These are phyloP conservation scores for Tulasnella sp. DNA, from an alignment of 768 basidiomycete species.

Conservation along the genomic window DNA sequence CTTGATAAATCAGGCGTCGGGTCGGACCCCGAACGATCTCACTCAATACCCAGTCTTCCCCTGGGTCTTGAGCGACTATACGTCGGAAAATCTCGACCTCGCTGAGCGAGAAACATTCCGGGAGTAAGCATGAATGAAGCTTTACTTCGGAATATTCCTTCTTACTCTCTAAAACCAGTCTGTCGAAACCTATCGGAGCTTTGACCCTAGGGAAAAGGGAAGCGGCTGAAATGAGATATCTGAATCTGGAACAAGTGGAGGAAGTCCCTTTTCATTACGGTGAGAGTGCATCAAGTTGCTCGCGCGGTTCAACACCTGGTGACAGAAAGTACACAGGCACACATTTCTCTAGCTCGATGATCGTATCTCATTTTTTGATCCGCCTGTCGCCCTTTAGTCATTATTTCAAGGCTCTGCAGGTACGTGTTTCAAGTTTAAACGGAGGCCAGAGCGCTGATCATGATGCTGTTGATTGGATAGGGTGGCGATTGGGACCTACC, in stretches of 20 bases:
- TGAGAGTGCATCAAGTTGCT: neutral
- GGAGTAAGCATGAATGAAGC: constrained; percentile 53
- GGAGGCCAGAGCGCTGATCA: neutral
- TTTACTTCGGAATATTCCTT: neutral
- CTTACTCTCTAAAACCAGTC: constrained; percentile 43
- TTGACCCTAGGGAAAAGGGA: constrained; percentile 68
- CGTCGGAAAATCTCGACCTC: constrained; percentile 64
- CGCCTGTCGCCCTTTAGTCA: constrained; percentile 85
- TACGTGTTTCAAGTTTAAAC: constrained; percentile 33
- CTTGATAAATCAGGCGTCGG: constrained; percentile 86
- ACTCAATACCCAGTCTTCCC: constrained; percentile 91
- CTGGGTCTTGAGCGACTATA: constrained; percentile 87
- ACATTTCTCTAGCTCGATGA: constrained; percentile 96
- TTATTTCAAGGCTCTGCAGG: constrained; percentile 89
- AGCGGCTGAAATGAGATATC: constrained; percentile 71
- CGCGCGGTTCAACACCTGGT: neutral
- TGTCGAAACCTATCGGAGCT: constrained; percentile 88
- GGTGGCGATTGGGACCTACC: constrained; percentile 95
- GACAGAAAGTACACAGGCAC: constrained; percentile 48
- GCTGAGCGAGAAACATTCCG: constrained; percentile 59
- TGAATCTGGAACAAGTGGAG: constrained; percentile 68
- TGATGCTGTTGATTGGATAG: constrained; percentile 41
- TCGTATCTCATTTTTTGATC: constrained; percentile 91
- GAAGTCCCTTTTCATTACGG: constrained; percentile 88
- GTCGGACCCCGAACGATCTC: constrained; percentile 89